Evolutionary conservation across 2,329 filamentous ascomycete genomes (phyloP), one percentile per base, ranked within the genome.

Genomic region (Dactylella cylindrospora): DNA sequence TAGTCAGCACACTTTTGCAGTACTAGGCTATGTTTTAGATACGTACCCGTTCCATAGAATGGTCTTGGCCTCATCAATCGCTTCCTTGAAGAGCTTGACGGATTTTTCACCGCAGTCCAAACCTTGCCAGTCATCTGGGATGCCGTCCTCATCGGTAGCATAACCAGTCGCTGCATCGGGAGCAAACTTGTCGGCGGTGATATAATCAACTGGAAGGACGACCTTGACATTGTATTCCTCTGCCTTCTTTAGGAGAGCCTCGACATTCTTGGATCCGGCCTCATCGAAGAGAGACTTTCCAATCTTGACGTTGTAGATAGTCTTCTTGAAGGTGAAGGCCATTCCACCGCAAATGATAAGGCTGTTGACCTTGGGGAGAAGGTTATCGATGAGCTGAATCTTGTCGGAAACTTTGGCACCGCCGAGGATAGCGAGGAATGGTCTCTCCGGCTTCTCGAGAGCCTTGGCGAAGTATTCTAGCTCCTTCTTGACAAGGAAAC

Each of bases 261-360:
- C 83, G 60, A 97, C 91, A 33, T 88, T 96, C 84, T 96, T 89
- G 79, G 86, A 82, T 69, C 93, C 93, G 46, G 85, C 85, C 79
- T 96, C 88, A 71, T 98, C 93, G 73, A 95, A 98, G 70, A 98
- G 81, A 46, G 79, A 93, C 78, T 84, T 84, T 65, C 93, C 93
- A 68, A 98, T 98, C 75, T 84, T 81, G 71, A 97, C 84, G 73
- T 82, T 80, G 77, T 96, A 83, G 54, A 97, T 82, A n/a, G 89
- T 91, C 83, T 98, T 98, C 83, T 97, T 97, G 83, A 98, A 98
- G 70, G 93, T 98, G 79, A 97, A 98, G 66, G 93, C 90, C 93
- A 98, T 98, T 71, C 84, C 93, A 73, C 93, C 93, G 74, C 91
- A 95, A 77, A 98, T 86, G 76, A 98, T 86, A 68, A 98, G 82